Conservation (phyloP, 2,329 filamentous ascomycete species). For the Phialophora chinensis region DNA sequence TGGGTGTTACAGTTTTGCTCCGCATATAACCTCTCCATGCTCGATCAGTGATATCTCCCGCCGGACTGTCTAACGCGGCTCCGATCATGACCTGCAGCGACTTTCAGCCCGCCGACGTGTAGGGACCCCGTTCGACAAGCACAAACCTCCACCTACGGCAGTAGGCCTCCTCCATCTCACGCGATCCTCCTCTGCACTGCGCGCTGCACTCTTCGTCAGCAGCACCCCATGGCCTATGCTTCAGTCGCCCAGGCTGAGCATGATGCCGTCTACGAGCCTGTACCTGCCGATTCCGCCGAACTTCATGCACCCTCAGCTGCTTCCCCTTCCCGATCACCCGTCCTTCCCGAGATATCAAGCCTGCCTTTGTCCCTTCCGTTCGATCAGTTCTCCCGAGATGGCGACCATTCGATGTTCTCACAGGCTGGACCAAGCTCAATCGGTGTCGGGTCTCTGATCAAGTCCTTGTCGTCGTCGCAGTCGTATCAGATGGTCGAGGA, state of each 20-base stretch:
- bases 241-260: slow-evolving; percentile 34
- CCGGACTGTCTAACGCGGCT: neutral
- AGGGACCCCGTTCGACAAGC: slow-evolving; percentile 14
- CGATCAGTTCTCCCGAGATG: slow-evolving; percentile 26
- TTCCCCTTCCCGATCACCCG: slow-evolving; percentile 18
- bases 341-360: slow-evolving; percentile 28
- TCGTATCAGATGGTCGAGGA: slow-evolving; percentile 56
- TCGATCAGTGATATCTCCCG: neutral
- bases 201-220: slow-evolving; percentile 7
- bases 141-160: slow-evolving; percentile 4
- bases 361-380: slow-evolving; percentile 24
- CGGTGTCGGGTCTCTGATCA: slow-evolving; percentile 45
- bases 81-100: slow-evolving; percentile 19
- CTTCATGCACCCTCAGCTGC: slow-evolving; percentile 12
- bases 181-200: slow-evolving; percentile 9
- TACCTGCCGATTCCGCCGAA: slow-evolving; percentile 8
- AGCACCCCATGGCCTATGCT: slow-evolving; percentile 31
- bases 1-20: slow-evolving; percentile 1
- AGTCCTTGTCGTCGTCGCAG: slow-evolving; percentile 45
- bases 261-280: slow-evolving; percentile 23
- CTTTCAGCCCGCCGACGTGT: slow-evolving; percentile 17
- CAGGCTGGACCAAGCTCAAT: slow-evolving; percentile 18
- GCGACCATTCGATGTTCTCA: slow-evolving; percentile 12
- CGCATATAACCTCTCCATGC: neutral
- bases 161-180: slow-evolving; percentile 19